Conservation (phyloP, 1,284 basidiomycete genomes). For the Vanrija sp. region DNA sequence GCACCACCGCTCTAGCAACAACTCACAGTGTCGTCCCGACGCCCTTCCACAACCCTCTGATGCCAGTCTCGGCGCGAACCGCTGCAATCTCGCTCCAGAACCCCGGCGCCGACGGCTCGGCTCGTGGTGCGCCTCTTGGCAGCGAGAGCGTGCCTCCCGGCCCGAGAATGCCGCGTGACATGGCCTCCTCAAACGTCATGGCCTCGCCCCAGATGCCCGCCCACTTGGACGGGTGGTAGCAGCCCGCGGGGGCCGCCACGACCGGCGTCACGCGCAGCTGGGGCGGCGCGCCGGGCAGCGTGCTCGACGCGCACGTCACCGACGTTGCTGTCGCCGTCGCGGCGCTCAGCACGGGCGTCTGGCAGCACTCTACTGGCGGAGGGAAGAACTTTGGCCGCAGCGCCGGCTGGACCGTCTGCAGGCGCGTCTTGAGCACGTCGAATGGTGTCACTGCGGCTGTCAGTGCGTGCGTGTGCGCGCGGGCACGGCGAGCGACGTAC, state of each 20-base stretch:
- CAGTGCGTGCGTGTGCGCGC: background rate
- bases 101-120: conserved; percentile 46
- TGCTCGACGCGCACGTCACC: conserved; percentile 18
- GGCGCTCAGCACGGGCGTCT: conserved; percentile 27
- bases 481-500: conserved; percentile 28
- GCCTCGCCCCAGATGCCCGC: conserved; percentile 49
- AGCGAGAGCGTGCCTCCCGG: conserved; percentile 7
- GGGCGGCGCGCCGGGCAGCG: conserved; percentile 8
- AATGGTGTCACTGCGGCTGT: conserved; percentile 48
- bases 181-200: conserved; percentile 32
- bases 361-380: conserved; percentile 34
- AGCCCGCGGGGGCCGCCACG: conserved; percentile 36
- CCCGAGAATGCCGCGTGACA: conserved; percentile 21
- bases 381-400: conserved; percentile 15
- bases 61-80: conserved; percentile 70
- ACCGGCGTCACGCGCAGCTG: background rate
- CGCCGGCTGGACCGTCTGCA: conserved; percentile 46
- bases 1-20: background rate
- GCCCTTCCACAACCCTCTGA: conserved; percentile 82
- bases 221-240: conserved; percentile 48
- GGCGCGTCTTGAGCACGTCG: conserved; percentile 49
- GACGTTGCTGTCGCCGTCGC: conserved; percentile 8
- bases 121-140: background rate
- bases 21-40: conserved; percentile 79
- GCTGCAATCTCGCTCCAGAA: conserved; percentile 75